phyloP scores from a whole-genome alignment of 2,329 filamentous ascomycete genomes.

The Mycosphaerella sp. region DNA sequence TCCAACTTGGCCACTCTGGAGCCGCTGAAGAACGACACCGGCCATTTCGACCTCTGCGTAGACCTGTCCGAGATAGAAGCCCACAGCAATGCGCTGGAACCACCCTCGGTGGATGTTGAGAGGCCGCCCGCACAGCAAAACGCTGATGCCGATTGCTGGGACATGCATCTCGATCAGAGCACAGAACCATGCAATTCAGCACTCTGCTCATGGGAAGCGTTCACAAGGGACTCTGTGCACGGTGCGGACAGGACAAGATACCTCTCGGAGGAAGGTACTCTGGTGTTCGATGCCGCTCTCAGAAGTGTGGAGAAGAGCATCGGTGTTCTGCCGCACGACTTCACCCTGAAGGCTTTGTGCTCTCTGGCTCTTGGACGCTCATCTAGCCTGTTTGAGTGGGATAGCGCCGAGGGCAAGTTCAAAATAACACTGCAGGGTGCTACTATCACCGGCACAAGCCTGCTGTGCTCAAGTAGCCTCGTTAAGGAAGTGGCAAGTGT shows the following conservation, averaged over 20 bases:
- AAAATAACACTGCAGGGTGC: constrained; percentile 40
- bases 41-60: constrained; percentile 12
- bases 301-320: constrained; percentile 39
- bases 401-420: constrained; percentile 50
- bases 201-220: constrained; percentile 65
- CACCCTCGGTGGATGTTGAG: background rate
- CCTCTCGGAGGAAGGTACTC: constrained; percentile 62
- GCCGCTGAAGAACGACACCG: background rate
- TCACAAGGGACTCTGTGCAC: constrained; percentile 37
- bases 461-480: constrained; percentile 48
- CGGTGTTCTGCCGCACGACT: constrained; percentile 35
- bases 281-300: constrained; percentile 60
- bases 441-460: constrained; percentile 48
- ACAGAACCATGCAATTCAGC: constrained; percentile 29
- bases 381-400: constrained; percentile 64
- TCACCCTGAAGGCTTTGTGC: constrained; percentile 50
- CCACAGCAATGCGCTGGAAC: constrained; percentile 30
- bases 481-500: constrained; percentile 40
- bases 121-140: constrained; percentile 22
- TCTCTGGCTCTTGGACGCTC: constrained; percentile 64
- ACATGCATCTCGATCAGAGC: constrained; percentile 33
- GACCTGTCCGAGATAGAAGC: constrained; percentile 14
- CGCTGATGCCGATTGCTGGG: constrained; percentile 29
- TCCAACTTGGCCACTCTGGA: constrained; percentile 1
- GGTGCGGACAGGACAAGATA: constrained; percentile 46